Conservation (phyloP, 2,329 filamentous ascomycete genomes). For the Bipolaris bicolor region DNA sequence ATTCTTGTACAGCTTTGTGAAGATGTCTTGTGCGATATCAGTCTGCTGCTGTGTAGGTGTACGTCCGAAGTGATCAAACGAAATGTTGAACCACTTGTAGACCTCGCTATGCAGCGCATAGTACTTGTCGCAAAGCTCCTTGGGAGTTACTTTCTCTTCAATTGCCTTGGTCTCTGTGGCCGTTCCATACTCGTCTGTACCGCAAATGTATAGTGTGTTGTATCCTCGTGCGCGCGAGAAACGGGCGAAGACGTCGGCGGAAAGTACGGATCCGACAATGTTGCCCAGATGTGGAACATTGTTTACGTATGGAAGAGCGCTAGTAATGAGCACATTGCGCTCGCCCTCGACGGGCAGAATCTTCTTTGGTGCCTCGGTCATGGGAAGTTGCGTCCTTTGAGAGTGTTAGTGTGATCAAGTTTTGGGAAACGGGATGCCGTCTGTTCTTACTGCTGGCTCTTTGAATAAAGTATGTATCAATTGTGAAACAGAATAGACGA, state of each 20-base stretch:
- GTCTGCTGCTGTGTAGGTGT: constrained; percentile 90
- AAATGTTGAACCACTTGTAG: constrained; percentile 95
- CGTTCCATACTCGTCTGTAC: constrained; percentile 93
- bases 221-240: constrained; percentile 81
- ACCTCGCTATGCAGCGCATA: constrained; percentile 87
- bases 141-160: constrained; percentile 81
- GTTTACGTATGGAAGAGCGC: constrained; percentile 85
- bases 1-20: constrained; percentile 84
- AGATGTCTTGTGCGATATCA: constrained; percentile 90
- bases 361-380: constrained; percentile 48
- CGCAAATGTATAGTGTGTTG: constrained; percentile 84
- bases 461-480: background rate
- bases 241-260: constrained; percentile 77
- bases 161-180: constrained; percentile 95
- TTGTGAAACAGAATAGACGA: background rate
- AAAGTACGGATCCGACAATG: constrained; percentile 66
- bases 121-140: constrained; percentile 90
- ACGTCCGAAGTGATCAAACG: constrained; percentile 92
- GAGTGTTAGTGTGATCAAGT: background rate
- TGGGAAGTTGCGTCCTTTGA: constrained; percentile 14
- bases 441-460: background rate
- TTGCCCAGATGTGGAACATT: constrained; percentile 74
- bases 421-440: no score
- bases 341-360: constrained; percentile 63
- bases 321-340: constrained; percentile 88